Percentiles rank a stretch among this genome's conserved stretches.
These are phyloP conservation scores for Yamadazyma philogaea DNA, from an alignment of 805 yeast species.

Conservation along the genomic window DNA sequence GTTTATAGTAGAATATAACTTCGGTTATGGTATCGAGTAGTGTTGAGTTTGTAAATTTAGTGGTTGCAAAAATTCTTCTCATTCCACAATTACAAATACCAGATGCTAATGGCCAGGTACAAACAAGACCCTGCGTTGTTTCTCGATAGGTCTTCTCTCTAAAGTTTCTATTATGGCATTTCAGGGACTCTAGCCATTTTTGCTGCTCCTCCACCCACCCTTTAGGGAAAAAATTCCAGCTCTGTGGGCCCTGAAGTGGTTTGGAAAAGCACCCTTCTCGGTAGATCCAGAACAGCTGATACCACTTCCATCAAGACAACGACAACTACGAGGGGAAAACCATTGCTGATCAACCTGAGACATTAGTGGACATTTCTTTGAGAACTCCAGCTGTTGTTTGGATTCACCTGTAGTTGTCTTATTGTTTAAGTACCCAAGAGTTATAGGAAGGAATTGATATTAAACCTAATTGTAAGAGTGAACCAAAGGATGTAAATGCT, in stretches of 20 bases:
- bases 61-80: background rate
- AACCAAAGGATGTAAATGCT: too few species aligned
- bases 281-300: background rate
- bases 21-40: background rate
- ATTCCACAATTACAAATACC: background rate
- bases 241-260: background rate
- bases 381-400: background rate
- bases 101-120: background rate
- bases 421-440: too few species aligned
- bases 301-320: background rate
- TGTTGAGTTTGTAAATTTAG: background rate
- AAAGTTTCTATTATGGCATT: background rate
- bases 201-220: too few species aligned
- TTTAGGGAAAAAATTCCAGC: background rate
- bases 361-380: background rate
- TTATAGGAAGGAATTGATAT: too few species aligned
- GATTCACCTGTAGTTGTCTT: background rate
- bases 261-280: background rate
- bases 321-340: background rate
- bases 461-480: too few species aligned
- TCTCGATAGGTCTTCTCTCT: background rate
- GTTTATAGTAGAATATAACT: constrained; percentile 13
- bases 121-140: background rate
- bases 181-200: background rate
- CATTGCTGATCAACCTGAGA: too few species aligned